Percentiles rank a stretch among this genome's conserved stretches.
These are phyloP conservation scores for Calonectria leucothoes DNA, from an alignment of 2,329 filamentous ascomycete genomes.

Conservation along the genomic window DNA sequence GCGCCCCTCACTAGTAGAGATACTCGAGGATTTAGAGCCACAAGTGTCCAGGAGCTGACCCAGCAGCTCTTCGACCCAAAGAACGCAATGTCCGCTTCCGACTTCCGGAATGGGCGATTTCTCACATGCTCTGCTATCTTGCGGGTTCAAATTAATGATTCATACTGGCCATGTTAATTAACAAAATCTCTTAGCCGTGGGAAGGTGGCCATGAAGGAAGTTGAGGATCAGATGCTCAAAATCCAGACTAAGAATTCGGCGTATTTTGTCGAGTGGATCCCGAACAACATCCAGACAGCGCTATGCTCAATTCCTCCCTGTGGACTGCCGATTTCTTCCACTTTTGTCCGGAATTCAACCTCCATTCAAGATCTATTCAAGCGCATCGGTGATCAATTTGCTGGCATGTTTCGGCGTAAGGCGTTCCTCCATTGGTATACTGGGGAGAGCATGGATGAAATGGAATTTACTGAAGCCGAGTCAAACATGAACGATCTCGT, in stretches of 20 bases:
- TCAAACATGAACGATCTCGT: slow-evolving; percentile 99
- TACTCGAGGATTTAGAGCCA: slow-evolving; percentile 94
- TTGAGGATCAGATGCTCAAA: slow-evolving; percentile 99
- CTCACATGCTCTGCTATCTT: slow-evolving; percentile 99
- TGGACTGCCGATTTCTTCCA: slow-evolving; percentile 98
- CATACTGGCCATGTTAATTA: not conserved
- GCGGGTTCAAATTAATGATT: slow-evolving; percentile 58
- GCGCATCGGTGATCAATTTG: slow-evolving; percentile 99
- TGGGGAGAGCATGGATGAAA: slow-evolving; percentile 99
- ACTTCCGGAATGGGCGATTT: slow-evolving; percentile 99
- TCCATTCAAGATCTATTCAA: slow-evolving; percentile 99
- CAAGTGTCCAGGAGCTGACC: slow-evolving; percentile 97
- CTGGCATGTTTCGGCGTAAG: slow-evolving; percentile 99
- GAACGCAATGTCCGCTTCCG: slow-evolving; percentile 99
- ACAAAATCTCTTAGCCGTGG: slow-evolving; percentile 75
- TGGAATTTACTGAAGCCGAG: slow-evolving; percentile 99
- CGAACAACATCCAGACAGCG: slow-evolving; percentile 99
- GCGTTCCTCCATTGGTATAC: slow-evolving; percentile 99
- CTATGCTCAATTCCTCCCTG: slow-evolving; percentile 98
- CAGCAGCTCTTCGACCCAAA: slow-evolving; percentile 99
- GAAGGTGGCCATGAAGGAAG: slow-evolving; percentile 99
- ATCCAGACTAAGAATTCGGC: slow-evolving; percentile 89
- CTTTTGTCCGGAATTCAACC: slow-evolving; percentile 99
- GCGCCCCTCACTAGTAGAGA: slow-evolving; percentile 90
- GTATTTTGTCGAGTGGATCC: slow-evolving; percentile 99